phyloP scores from a whole-genome alignment of 768 basidiomycete genomes.

The Leccinellum rugosiceps region DNA sequence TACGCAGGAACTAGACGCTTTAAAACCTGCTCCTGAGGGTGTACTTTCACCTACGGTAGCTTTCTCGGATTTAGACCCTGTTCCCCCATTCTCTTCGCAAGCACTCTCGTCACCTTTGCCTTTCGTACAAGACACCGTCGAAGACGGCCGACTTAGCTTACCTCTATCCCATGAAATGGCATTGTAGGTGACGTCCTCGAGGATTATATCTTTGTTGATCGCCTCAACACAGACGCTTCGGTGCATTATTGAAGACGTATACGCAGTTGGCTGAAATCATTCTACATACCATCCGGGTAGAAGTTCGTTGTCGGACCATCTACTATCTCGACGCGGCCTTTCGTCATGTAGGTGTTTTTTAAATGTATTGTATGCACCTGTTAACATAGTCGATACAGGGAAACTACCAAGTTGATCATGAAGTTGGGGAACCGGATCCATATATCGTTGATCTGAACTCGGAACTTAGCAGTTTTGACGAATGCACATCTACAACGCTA shows the following conservation, averaged over 20 bases:
- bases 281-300: conserved; percentile 82
- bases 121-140: conserved; percentile 33
- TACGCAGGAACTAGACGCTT: conserved; percentile 58
- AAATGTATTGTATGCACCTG: not conserved
- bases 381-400: conserved; percentile 49
- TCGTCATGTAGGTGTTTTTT: conserved; percentile 52
- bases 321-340: conserved; percentile 80
- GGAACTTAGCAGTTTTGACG: conserved; percentile 75
- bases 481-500: conserved; percentile 59
- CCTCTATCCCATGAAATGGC: conserved; percentile 88
- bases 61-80: conserved; percentile 43
- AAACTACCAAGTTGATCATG: conserved; percentile 76
- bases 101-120: conserved; percentile 46
- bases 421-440: conserved; percentile 88
- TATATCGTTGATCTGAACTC: conserved; percentile 82
- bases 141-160: conserved; percentile 55
- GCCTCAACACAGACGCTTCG: conserved; percentile 67
- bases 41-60: conserved; percentile 49
- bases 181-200: conserved; percentile 51
- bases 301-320: conserved; percentile 80
- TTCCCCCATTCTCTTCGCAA: conserved; percentile 41
- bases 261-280: conserved; percentile 86
- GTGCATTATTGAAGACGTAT: conserved; percentile 87
- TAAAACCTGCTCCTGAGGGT: conserved; percentile 60
- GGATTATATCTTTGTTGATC: conserved; percentile 1